Evolutionary conservation across 1,284 basidiomycete genomes (phyloP), one percentile per base, ranked within the genome.

Genomic region (Leccinum griseonigrum): DNA sequence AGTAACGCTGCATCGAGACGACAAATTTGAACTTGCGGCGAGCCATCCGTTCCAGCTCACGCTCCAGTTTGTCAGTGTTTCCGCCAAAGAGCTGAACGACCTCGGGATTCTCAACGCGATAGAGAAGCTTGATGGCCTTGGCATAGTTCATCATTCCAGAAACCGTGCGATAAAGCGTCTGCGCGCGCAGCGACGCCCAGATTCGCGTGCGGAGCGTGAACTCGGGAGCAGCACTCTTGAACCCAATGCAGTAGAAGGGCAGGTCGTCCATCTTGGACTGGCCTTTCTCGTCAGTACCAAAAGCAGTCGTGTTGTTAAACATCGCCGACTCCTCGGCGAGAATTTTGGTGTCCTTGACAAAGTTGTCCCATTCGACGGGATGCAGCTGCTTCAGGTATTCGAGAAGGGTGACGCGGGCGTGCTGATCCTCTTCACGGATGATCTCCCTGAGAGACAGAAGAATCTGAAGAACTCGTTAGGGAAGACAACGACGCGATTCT

Each of bases 81-180:
- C 96, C 95, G 58, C 97, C 97, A 71, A 95, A 98, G 59, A 93
- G 84, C 79, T 98, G 96, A 4, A 99, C 97, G 56, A 99, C 92
- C 76, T 98, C 97, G 26, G 97, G 97, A 80, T 98, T 99, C 81
- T 99, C 97, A 60, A 99, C 97, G 67, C 97, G 95, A 79, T 98
- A 98, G 32, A 99, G 85, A n/a, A 99, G 83, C 79, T 99, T 99
- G 87, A 99, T 98, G 18, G 97, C 97, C 83, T 99, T 99, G 71
- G 93, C 89, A 78, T 99, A 99, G 82, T 99, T 99, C 97, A 99
- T 99, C 90, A 99, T 98, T 58, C 97, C 97, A 54, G 97, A 98
- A 16, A 99, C 96, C 22, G 97, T 99, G 68, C 97, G 90, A 78
- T 99, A 99, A 36, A 99, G 87, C 3, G 97, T 99, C 81, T 99